Evolutionary conservation across 2,329 filamentous ascomycete genomes (phyloP), one percentile per base, ranked within the genome.

Genomic region (Bipolaris sorokiniana): DNA sequence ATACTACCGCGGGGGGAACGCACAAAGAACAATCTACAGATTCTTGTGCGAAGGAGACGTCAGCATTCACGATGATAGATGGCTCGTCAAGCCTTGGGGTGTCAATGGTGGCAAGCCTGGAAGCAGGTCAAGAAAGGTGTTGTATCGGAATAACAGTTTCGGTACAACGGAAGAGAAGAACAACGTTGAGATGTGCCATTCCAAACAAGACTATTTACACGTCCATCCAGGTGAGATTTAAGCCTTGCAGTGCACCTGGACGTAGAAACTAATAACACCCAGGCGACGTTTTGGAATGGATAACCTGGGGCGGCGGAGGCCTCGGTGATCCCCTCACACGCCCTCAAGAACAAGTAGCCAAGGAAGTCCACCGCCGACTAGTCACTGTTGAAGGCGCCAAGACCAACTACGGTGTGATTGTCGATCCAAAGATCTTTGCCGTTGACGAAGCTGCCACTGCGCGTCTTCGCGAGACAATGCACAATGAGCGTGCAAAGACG

Each of bases 21-120:
- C 80, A 2, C 80, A 82, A 59, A 70, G 80, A 13, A 83, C 80
- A 0, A 66, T 77, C 1, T 83, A 82, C 56, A 73, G 80, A 3
- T 83, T 81, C 66, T 66, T 82, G 2, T 75, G 72, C 22, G 72
- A 78, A 33, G 81, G 80, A 5, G 78, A 82, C 47, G 77, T 82
- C 61, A 80, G 75, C 54, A 73, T 82, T 4, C 80, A 83, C 49
- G 80, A 83, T 56, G 81, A 82, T 51, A 63, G 80, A 7, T 82
- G 80, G 80, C 75, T 82, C 61, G 80, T 79, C 2, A 80, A 81
- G 62, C 79, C 80, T 3, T 83, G 79, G 80, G 80, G 80, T 6
- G 75, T 82, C 7, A 78, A 80, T 20, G 79, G 80, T 1, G 79
- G 80, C 1, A 75, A 76, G 54, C 80, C 81, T 0, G 81, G 81